These are phyloP conservation scores for Myrica gale DNA, from an alignment of 306 rosid species.

Conservation along the genomic window DNA sequence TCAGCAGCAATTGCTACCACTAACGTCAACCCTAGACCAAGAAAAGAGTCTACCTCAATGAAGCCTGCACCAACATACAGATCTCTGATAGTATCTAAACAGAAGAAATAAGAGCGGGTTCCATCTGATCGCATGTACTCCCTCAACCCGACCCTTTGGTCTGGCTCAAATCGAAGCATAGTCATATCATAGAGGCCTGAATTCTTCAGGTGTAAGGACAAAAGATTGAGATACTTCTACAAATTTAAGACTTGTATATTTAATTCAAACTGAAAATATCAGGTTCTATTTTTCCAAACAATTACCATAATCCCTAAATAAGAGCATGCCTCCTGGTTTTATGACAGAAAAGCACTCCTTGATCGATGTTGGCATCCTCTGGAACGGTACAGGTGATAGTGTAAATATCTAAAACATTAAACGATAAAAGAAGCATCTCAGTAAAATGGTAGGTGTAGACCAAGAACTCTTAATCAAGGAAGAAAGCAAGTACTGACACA, in stretches of 20 bases:
- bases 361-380: conserved; percentile 66
- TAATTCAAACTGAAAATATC: conserved; percentile 12
- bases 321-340: conserved; percentile 85
- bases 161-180: conserved; percentile 77
- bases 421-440: conserved; percentile 25
- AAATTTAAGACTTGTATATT: not conserved
- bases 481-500: not conserved
- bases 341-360: conserved; percentile 69
- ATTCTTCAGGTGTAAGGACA: conserved; percentile 23
- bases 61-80: conserved; percentile 78
- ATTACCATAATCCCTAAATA: conserved; percentile 93
- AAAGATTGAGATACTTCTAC: conserved; percentile 2
- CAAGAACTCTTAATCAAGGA: not conserved
- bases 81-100: conserved; percentile 61
- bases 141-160: conserved; percentile 68
- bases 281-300: conserved; percentile 4
- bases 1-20: not conserved
- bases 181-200: conserved; percentile 97
- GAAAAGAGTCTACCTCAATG: conserved; percentile 56
- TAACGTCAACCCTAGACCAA: not conserved
- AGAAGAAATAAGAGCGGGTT: conserved; percentile 87
- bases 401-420: conserved; percentile 71
- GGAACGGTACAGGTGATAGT: conserved; percentile 71
- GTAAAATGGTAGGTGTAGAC: not conserved
- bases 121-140: conserved; percentile 80